Conservation (phyloP, 2,329 filamentous ascomycete genomes). For the Emmonsiellopsis sp. region DNA sequence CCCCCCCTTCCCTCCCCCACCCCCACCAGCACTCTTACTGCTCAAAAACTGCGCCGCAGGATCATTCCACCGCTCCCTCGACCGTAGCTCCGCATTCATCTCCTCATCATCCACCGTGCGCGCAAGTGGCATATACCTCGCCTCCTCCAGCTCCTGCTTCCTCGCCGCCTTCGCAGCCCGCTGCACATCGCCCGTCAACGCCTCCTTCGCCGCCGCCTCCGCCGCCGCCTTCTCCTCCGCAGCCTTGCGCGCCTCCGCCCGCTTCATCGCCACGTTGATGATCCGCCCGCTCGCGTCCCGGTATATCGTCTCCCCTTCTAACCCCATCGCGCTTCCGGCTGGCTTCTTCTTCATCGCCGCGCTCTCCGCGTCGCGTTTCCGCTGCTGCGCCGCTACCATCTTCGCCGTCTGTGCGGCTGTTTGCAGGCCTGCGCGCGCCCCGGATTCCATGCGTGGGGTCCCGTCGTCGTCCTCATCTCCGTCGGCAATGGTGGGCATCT, state of each 20-base stretch:
- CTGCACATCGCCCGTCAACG: constrained; percentile 79
- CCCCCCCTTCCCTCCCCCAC: constrained; percentile 32
- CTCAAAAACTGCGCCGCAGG: constrained; percentile 73
- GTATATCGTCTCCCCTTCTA: constrained; percentile 40
- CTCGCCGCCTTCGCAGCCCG: constrained; percentile 54
- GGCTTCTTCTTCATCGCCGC: constrained; percentile 13
- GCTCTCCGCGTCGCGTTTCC: constrained; percentile 36
- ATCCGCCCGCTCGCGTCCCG: constrained; percentile 90
- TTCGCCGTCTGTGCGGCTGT: constrained; percentile 68
- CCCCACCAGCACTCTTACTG: constrained; percentile 35
- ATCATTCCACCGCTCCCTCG: constrained; percentile 79
- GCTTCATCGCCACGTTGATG: constrained; percentile 84
- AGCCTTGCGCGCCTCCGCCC: constrained; percentile 73
- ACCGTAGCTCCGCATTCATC: constrained; percentile 75
- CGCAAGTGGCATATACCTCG: constrained; percentile 71
- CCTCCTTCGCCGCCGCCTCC: constrained; percentile 57
- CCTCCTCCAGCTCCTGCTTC: constrained; percentile 64
- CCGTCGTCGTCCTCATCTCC: constrained; percentile 26
- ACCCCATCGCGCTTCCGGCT: neutral
- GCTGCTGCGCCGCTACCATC: constrained; percentile 57
- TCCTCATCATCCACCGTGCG: constrained; percentile 73
- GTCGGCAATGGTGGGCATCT: constrained; percentile 34
- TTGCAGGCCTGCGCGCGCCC: constrained; percentile 79
- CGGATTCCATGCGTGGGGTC: constrained; percentile 68
- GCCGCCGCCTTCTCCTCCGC: constrained; percentile 60